A percentile compares a stretch with the other conserved stretches of the same genome.
Evolutionary conservation across 176 grass and related monocot species (phyloP).

Genomic region (Oryza rufipogon): DNA sequence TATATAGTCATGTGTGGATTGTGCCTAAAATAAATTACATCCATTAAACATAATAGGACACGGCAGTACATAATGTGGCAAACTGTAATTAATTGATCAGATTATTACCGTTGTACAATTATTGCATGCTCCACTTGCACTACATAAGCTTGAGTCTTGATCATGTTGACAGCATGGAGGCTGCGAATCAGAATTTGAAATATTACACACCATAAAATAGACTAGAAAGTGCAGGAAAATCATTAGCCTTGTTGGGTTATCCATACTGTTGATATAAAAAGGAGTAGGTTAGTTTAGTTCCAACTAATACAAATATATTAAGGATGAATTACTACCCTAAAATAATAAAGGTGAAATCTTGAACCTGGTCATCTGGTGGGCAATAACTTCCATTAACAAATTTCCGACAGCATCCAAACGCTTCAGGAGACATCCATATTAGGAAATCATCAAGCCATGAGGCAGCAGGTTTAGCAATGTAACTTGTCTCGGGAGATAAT

Average conservation of each 20-base stretch:
- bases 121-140: constrained; percentile 56
- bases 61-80: background rate
- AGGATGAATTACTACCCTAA: constrained; percentile 13
- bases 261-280: background rate
- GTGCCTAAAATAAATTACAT: constrained; percentile 20
- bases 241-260: background rate
- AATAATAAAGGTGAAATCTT: constrained; percentile 29
- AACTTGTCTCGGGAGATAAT: constrained; percentile 70
- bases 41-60: constrained; percentile 21
- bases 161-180: constrained; percentile 69
- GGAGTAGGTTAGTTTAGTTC: constrained; percentile 26
- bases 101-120: constrained; percentile 92
- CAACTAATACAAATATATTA: constrained; percentile 37
- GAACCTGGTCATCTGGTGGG: constrained; percentile 95
- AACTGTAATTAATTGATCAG: constrained; percentile 26
- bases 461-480: constrained; percentile 93
- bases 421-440: constrained; percentile 95
- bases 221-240: background rate
- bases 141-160: constrained; percentile 62
- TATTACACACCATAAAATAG: constrained; percentile 28
- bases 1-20: constrained; percentile 16
- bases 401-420: constrained; percentile 96
- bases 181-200: constrained; percentile 46
- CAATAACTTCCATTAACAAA: constrained; percentile 87
- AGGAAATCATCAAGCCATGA: constrained; percentile 99